phyloP scores from a whole-genome alignment of 352 stramenopile genomes.

The Pythium aphanidermatum region DNA sequence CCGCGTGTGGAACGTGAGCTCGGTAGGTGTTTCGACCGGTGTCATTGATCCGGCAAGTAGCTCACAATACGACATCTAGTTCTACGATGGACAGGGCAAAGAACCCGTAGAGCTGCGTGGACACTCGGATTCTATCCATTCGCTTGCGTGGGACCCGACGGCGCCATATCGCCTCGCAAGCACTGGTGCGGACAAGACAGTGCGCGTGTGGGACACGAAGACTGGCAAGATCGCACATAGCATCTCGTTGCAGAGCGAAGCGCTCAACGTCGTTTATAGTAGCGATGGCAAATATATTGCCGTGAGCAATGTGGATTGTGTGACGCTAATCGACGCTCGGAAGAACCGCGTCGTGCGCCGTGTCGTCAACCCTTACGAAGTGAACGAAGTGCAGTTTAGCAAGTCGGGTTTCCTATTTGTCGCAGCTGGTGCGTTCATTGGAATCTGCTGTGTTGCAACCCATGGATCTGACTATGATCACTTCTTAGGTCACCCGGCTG shows the following conservation, averaged over 20 bases:
- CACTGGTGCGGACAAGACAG: conserved; percentile 72
- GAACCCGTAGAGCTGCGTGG: conserved; percentile 56
- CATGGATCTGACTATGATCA: neutral
- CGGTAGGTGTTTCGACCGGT: conserved; percentile 26
- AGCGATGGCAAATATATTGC: conserved; percentile 6
- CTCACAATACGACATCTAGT: conserved; percentile 5
- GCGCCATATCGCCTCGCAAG: conserved; percentile 52
- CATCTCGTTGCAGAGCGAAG: conserved; percentile 66
- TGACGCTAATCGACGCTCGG: conserved; percentile 76
- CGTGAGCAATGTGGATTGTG: conserved; percentile 5
- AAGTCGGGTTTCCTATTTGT: conserved; percentile 75
- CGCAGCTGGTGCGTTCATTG: conserved; percentile 33
- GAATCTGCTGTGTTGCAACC: neutral
- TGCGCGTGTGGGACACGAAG: conserved; percentile 82
- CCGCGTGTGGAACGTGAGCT: conserved; percentile 62
- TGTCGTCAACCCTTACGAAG: conserved; percentile 79
- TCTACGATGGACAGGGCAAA: conserved; percentile 21
- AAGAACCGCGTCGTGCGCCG: conserved; percentile 74
- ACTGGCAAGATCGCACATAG: conserved; percentile 69
- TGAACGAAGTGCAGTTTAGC: conserved; percentile 82
- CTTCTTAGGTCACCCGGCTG: conserved; percentile 45
- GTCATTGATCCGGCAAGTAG: neutral
- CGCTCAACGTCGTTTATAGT: conserved; percentile 1
- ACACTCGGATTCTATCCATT: conserved; percentile 68
- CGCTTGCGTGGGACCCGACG: conserved; percentile 72